Evolutionary conservation across 805 yeast genomes (phyloP).

Genomic region (Teunomyces pallodes): DNA sequence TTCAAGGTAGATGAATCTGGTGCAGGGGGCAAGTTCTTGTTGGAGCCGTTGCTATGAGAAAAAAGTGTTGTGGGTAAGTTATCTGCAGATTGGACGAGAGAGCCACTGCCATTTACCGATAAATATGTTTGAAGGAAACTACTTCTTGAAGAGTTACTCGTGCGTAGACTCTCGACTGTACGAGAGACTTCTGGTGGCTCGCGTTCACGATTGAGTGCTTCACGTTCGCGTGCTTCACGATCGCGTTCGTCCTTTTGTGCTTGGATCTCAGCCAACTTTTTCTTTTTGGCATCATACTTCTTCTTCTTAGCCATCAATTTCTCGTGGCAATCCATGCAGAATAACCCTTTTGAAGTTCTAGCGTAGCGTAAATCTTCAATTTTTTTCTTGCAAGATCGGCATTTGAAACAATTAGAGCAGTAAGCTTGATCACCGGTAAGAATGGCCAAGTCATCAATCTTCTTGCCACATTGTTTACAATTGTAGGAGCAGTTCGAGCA

Average conservation of each 20-base stretch:
- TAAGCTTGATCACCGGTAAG: slow-evolving; percentile 94
- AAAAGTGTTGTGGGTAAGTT: background rate
- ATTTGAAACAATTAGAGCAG: slow-evolving; percentile 85
- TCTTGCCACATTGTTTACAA: slow-evolving; percentile 79
- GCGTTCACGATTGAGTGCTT: slow-evolving; percentile 18
- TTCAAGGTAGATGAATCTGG: slow-evolving; percentile 4
- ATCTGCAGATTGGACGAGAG: slow-evolving; percentile 1
- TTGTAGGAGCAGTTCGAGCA: slow-evolving; percentile 91
- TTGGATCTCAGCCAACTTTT: slow-evolving; percentile 26
- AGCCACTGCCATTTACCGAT: slow-evolving; percentile 8
- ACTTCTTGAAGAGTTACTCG: slow-evolving; percentile 10
- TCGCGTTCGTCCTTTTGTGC: slow-evolving; percentile 25
- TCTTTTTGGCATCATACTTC: slow-evolving; percentile 51
- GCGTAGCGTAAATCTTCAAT: slow-evolving; percentile 91
- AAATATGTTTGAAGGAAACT: slow-evolving; percentile 10
- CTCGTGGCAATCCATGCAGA: slow-evolving; percentile 92
- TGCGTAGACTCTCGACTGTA: slow-evolving; percentile 5
- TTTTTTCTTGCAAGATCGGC: slow-evolving; percentile 80
- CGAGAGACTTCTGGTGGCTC: slow-evolving; percentile 6
- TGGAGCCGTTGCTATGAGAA: background rate
- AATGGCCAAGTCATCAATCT: slow-evolving; percentile 90
- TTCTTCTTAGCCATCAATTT: slow-evolving; percentile 73
- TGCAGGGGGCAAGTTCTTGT: slow-evolving; percentile 9
- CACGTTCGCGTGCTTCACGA: slow-evolving; percentile 14
- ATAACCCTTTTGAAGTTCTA: slow-evolving; percentile 86